phyloP scores from a whole-genome alignment of 2,329 filamentous ascomycete species.

The Trichoderma aggressivum region DNA sequence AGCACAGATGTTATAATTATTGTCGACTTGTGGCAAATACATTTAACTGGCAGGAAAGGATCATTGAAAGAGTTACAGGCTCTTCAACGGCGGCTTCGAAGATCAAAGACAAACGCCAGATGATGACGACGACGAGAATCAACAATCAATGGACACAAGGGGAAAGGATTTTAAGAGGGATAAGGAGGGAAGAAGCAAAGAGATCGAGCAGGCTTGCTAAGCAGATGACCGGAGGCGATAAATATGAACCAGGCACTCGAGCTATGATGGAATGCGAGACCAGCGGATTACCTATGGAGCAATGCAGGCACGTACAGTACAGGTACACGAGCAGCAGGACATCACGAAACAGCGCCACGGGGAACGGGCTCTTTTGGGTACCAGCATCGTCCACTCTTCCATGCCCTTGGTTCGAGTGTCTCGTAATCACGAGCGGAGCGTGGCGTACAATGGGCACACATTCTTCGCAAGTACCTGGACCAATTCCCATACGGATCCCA shows the following conservation, averaged over 20 bases:
- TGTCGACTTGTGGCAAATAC: slow-evolving; percentile 11
- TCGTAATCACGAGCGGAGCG: not conserved
- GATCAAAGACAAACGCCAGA: not conserved
- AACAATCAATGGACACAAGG: not conserved
- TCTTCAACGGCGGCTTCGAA: not conserved
- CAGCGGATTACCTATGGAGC: not conserved
- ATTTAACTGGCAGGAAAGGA: not conserved
- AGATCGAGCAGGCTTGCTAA: not conserved
- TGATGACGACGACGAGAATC: not conserved
- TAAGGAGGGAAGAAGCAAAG: not conserved
- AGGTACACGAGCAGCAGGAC: not conserved
- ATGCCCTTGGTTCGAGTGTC: not conserved
- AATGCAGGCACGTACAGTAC: slow-evolving; percentile 3
- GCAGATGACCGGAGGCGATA: not conserved
- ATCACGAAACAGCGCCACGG: not conserved
- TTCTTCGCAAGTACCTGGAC: not conserved
- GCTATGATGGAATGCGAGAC: not conserved
- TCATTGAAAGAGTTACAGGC: not conserved
- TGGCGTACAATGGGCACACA: not conserved
- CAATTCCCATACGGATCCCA: not conserved
- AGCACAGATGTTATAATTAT: slow-evolving; percentile 12
- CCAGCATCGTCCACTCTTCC: not conserved
- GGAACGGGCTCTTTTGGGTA: not conserved
- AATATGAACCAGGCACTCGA: not conserved
- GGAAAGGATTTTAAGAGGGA: not conserved